Conservation (phyloP, 371 early-diverging fungal genomes). For the Mortierella sp. region DNA sequence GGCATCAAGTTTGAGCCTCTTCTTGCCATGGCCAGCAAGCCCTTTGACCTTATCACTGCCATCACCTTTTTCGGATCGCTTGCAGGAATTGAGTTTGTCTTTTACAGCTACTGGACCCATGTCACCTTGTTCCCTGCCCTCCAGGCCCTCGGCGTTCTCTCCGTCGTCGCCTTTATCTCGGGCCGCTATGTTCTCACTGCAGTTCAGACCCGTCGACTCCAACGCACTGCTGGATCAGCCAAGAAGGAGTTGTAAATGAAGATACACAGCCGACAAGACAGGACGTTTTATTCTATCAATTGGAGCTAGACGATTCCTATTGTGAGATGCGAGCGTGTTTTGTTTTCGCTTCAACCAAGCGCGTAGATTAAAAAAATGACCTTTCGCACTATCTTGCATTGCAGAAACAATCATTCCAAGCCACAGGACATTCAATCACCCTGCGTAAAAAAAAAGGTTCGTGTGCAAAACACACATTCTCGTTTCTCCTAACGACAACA, state of each 20-base stretch:
- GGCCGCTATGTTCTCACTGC: constrained; percentile 71
- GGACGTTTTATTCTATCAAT: not conserved
- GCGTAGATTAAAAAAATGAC: constrained; percentile 6
- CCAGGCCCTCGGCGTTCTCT: constrained; percentile 68
- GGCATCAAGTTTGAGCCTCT: constrained; percentile 52
- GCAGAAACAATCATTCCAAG: constrained; percentile 6
- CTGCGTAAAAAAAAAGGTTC: not conserved
- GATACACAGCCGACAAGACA: not conserved
- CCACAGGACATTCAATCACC: not conserved
- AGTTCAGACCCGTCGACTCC: constrained; percentile 60
- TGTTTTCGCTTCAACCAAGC: not conserved
- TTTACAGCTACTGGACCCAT: constrained; percentile 79
- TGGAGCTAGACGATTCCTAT: constrained; percentile 1
- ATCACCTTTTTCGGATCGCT: constrained; percentile 70
- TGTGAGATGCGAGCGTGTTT: not conserved
- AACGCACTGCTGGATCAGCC: constrained; percentile 33
- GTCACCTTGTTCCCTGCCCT: constrained; percentile 81
- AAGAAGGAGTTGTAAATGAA: constrained; percentile 35
- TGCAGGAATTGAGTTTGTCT: constrained; percentile 69
- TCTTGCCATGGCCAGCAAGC: constrained; percentile 27
- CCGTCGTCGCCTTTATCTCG: constrained; percentile 67
- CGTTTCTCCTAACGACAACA: not conserved
- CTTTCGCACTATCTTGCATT: not conserved
- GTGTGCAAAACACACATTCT: not conserved
- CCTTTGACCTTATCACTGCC: constrained; percentile 61